Percentiles rank a stretch among this genome's conserved stretches.
These are phyloP conservation scores for Triticum monococcum DNA, from an alignment of 176 grass and related monocot species.

Conservation along the genomic window DNA sequence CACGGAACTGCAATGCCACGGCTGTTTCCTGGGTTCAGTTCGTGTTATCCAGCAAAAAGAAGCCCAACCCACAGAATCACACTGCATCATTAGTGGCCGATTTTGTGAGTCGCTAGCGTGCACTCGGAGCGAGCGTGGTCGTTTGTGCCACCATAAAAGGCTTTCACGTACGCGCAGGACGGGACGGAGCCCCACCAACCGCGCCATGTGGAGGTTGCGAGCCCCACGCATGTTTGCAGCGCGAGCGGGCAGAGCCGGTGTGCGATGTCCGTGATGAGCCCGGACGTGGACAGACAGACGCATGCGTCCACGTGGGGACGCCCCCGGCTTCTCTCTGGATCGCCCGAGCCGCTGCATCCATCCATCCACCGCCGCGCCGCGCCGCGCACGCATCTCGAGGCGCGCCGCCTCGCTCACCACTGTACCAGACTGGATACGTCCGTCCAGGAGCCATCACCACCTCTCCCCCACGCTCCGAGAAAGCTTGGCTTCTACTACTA, in stretches of 20 bases:
- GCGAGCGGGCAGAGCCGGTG: neutral
- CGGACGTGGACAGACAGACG: neutral
- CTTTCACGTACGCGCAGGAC: neutral
- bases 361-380: neutral
- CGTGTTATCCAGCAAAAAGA: neutral
- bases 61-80: neutral
- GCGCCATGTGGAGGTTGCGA: conserved; percentile 33
- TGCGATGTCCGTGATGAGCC: neutral
- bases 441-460: neutral
- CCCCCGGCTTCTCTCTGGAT: neutral
- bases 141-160: neutral
- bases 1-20: neutral
- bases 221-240: conserved; percentile 24
- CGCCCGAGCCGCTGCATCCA: neutral
- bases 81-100: neutral
- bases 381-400: conserved; percentile 18
- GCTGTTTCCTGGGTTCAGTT: neutral
- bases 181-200: conserved; percentile 34
- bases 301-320: conserved; percentile 5
- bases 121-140: neutral
- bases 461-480: conserved; percentile 3
- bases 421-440: neutral
- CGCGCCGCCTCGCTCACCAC: neutral
- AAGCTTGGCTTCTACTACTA: conserved; percentile 28
- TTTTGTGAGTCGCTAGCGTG: neutral